phyloP scores from a whole-genome alignment of 1,284 basidiomycete species.

The Neotropicomus parvogracilis region DNA sequence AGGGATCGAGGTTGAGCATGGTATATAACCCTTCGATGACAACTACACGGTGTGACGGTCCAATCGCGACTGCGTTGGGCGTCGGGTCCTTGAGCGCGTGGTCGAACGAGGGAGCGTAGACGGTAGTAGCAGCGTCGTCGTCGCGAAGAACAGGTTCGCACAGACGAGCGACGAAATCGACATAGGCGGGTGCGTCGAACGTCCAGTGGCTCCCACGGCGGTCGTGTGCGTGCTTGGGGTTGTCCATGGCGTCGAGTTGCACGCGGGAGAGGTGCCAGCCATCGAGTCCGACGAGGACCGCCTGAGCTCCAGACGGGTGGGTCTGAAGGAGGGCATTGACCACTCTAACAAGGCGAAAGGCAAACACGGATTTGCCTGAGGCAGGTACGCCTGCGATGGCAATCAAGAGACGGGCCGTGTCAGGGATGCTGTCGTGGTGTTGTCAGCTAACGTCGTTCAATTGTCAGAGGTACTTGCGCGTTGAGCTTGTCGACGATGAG shows the following conservation, averaged over 20 bases:
- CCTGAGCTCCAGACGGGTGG: conserved; percentile 20
- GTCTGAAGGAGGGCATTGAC: conserved; percentile 26
- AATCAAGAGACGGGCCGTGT: conserved; percentile 56
- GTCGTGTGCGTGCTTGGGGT: conserved; percentile 70
- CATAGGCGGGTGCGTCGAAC: conserved; percentile 63
- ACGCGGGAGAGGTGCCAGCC: conserved; percentile 80
- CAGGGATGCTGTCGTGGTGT: conserved; percentile 7
- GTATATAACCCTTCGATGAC: too few relatives aligned
- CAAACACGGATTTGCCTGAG: conserved; percentile 78
- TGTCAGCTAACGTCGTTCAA: background rate
- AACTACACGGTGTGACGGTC: conserved; percentile 64
- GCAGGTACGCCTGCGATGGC: conserved; percentile 80
- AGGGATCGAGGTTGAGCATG: conserved; percentile 67
- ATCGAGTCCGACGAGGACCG: conserved; percentile 71
- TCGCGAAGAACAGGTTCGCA: conserved; percentile 1
- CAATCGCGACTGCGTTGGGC: conserved; percentile 53
- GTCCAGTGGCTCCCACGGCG: conserved; percentile 74
- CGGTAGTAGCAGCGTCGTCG: too few relatives aligned
- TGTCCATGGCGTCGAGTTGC: conserved; percentile 63
- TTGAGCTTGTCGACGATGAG: conserved; percentile 30
- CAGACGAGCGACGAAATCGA: conserved; percentile 48
- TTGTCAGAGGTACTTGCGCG: conserved; percentile 6
- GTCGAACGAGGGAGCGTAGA: conserved; percentile 22
- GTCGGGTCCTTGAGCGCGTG: conserved; percentile 32
- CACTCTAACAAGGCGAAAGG: conserved; percentile 47